Conservation (phyloP, 805 yeast genomes). For the Suhomyces sp. region DNA sequence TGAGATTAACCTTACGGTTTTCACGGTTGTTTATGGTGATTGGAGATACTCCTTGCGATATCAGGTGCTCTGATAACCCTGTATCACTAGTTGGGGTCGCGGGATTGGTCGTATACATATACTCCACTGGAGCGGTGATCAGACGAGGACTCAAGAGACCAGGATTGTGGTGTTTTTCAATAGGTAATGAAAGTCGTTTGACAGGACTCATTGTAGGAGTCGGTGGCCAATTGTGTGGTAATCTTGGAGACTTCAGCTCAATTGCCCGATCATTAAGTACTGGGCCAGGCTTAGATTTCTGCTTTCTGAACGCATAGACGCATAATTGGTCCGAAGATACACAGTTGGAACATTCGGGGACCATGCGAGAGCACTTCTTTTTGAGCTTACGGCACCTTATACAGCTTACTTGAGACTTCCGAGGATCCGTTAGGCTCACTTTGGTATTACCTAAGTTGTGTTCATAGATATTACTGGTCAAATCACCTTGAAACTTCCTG, state of each 20-base stretch:
- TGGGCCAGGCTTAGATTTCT: conserved; percentile 4
- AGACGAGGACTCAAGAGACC: background rate
- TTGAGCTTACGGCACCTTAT: conserved; percentile 31
- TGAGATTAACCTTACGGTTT: background rate
- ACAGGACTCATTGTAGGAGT: background rate
- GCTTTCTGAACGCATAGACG: conserved; percentile 20
- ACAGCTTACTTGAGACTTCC: conserved; percentile 26
- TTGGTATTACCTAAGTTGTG: conserved; percentile 18
- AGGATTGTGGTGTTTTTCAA: background rate
- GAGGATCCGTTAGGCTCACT: conserved; percentile 17
- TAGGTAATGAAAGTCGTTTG: background rate
- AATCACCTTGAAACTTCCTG: conserved; percentile 8
- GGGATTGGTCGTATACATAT: background rate
- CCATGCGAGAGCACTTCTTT: conserved; percentile 28
- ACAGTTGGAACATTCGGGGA: conserved; percentile 33
- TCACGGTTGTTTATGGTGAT: background rate
- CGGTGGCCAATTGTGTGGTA: background rate
- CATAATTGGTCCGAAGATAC: conserved; percentile 29
- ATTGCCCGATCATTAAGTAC: background rate
- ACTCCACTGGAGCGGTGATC: background rate
- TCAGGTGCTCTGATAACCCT: background rate
- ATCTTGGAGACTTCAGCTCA: background rate
- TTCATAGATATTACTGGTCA: conserved; percentile 20
- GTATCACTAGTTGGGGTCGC: background rate
- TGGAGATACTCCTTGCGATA: background rate